Percentiles rank a stretch among this genome's conserved stretches.
These are phyloP conservation scores for Penicillium frequentans DNA, from an alignment of 2,329 filamentous ascomycete genomes.

Conservation along the genomic window DNA sequence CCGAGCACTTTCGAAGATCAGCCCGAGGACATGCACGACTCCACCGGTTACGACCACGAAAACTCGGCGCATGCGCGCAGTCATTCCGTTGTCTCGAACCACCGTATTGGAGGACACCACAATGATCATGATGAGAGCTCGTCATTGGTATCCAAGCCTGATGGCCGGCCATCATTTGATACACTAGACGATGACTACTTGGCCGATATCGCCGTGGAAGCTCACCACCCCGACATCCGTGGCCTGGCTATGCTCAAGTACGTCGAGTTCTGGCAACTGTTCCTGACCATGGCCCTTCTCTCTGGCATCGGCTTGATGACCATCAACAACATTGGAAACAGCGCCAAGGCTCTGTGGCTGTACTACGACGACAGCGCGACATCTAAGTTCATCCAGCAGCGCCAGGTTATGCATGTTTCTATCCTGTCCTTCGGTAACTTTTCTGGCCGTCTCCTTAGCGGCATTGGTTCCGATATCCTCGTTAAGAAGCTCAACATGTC, in stretches of 20 bases:
- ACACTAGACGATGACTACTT: constrained; percentile 47
- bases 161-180: constrained; percentile 52
- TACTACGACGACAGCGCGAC: constrained; percentile 74
- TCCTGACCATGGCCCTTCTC: constrained; percentile 82
- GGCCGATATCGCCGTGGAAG: constrained; percentile 67
- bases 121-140: constrained; percentile 69
- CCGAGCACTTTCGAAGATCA: constrained; percentile 26
- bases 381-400: constrained; percentile 72
- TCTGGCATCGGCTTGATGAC: constrained; percentile 96
- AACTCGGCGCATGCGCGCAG: constrained; percentile 30
- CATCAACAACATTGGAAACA: constrained; percentile 97
- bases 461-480: constrained; percentile 85
- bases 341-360: constrained; percentile 82
- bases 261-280: constrained; percentile 88
- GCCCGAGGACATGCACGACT: constrained; percentile 36
- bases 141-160: constrained; percentile 70
- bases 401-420: constrained; percentile 89
- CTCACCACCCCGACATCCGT: constrained; percentile 85
- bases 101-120: constrained; percentile 23
- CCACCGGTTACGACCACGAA: constrained; percentile 30
- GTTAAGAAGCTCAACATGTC: constrained; percentile 78
- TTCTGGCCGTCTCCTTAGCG: constrained; percentile 73
- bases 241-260: constrained; percentile 71
- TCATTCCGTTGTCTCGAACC: constrained; percentile 29
- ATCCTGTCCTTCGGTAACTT: constrained; percentile 91